Evolutionary conservation across 176 grass and related monocot genomes (phyloP).

Genomic region (Rhynchospora tenuis): DNA sequence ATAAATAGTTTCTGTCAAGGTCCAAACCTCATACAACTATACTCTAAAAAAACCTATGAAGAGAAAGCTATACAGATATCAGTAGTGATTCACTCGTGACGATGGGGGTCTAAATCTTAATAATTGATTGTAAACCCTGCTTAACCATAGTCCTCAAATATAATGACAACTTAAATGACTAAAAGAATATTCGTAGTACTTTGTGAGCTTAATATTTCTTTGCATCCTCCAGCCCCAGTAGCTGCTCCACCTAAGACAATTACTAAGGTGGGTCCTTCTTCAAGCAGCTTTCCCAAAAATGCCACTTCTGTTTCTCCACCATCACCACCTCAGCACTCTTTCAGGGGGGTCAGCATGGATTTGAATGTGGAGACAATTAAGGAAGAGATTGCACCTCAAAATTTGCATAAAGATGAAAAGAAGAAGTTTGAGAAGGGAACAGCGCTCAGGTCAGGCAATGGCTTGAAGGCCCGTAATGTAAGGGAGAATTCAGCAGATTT

Average conservation of each 20-base stretch:
- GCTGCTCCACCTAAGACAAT: slow-evolving; percentile 68
- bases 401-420: slow-evolving; percentile 55
- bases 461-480: slow-evolving; percentile 32
- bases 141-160: not conserved
- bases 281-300: slow-evolving; percentile 50
- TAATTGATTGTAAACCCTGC: slow-evolving; percentile 5
- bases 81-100: not conserved
- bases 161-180: not conserved
- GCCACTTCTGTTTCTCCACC: slow-evolving; percentile 70
- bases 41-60: not conserved
- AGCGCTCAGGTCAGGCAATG: slow-evolving; percentile 35
- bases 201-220: slow-evolving; percentile 29
- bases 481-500: slow-evolving; percentile 55
- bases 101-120: not conserved
- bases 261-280: slow-evolving; percentile 45
- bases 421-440: slow-evolving; percentile 55
- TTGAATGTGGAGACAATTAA: slow-evolving; percentile 46
- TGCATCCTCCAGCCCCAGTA: slow-evolving; percentile 55
- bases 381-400: slow-evolving; percentile 52
- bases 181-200: not conserved
- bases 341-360: slow-evolving; percentile 33
- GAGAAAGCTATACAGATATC: slow-evolving; percentile 5
- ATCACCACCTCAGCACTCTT: slow-evolving; percentile 46
- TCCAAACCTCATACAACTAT: not conserved
- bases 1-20: slow-evolving; percentile 2